Conservation (phyloP, 148 eudicot species). For the Fagopyrum tataricum region DNA sequence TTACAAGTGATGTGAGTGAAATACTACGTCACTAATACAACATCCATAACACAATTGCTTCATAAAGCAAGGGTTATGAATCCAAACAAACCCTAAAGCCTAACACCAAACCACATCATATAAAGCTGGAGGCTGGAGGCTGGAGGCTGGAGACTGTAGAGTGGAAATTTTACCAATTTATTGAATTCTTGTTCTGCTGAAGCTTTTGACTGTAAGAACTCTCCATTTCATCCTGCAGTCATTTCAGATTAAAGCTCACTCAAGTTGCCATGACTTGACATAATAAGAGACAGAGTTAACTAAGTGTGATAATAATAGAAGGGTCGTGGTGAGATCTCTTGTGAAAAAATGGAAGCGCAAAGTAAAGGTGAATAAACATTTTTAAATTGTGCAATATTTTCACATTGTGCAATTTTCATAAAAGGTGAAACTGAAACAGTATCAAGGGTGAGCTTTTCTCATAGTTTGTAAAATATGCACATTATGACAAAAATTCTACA, state of each 20-base stretch:
- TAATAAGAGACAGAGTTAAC: neutral
- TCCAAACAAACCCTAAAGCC: neutral
- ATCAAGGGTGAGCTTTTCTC: too few relatives aligned
- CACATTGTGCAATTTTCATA: too few relatives aligned
- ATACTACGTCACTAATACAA: neutral
- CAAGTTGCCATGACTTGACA: neutral
- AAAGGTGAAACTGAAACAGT: too few relatives aligned
- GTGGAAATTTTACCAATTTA: constrained; percentile 38
- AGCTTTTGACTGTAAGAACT: constrained; percentile 42
- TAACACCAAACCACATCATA: too few relatives aligned
- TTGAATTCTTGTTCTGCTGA: constrained; percentile 48
- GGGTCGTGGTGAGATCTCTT: too few relatives aligned
- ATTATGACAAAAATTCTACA: too few relatives aligned
- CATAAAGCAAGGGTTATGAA: neutral
- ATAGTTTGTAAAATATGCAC: too few relatives aligned
- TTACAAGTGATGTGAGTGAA: too few relatives aligned
- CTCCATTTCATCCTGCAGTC: constrained; percentile 62
- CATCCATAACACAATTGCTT: neutral
- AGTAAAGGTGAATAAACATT: too few relatives aligned
- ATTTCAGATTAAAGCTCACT: neutral
- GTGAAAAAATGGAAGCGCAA: too few relatives aligned
- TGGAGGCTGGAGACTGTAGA: neutral
- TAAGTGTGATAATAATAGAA: neutral
- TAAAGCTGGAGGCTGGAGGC: neutral
- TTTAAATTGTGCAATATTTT: too few relatives aligned